A percentile compares a stretch with the other conserved stretches of the same genome.
phyloP scores from a whole-genome alignment of 306 rosid genomes.

The Delonix regia region DNA sequence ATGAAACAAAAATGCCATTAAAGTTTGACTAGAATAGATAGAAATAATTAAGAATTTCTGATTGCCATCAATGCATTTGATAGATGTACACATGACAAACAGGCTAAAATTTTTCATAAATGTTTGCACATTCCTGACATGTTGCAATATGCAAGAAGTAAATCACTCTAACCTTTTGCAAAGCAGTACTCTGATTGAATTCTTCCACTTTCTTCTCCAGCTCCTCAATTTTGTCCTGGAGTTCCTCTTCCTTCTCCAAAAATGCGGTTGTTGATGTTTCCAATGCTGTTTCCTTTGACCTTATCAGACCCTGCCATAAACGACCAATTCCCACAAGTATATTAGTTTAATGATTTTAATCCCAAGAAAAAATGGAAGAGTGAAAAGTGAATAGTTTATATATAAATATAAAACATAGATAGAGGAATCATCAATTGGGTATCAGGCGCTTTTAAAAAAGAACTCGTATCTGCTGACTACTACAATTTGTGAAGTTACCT shows the following conservation, averaged over 20 bases:
- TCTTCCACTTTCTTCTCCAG: slow-evolving; percentile 67
- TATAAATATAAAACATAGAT: slow-evolving; percentile 20
- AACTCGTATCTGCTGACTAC: slow-evolving; percentile 14
- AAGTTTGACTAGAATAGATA: slow-evolving; percentile 4
- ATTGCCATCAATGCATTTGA: slow-evolving; percentile 6
- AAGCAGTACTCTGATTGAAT: slow-evolving; percentile 54
- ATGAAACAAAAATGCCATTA: slow-evolving; percentile 10
- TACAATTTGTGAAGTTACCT: slow-evolving; percentile 60
- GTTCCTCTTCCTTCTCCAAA: slow-evolving; percentile 71
- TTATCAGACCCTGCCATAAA: slow-evolving; percentile 62
- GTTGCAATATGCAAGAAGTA: background rate
- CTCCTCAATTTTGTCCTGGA: slow-evolving; percentile 69
- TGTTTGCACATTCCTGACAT: background rate
- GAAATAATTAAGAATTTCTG: slow-evolving; percentile 15
- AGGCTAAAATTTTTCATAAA: background rate
- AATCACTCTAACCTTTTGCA: slow-evolving; percentile 53
- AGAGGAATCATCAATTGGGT: slow-evolving; percentile 24
- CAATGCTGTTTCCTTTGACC: slow-evolving; percentile 69
- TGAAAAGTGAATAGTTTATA: slow-evolving; percentile 23
- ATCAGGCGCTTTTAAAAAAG: slow-evolving; percentile 27
- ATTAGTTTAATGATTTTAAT: slow-evolving; percentile 10
- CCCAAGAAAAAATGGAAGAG: slow-evolving; percentile 21
- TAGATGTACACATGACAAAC: slow-evolving; percentile 22
- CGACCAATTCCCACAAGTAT: slow-evolving; percentile 16
- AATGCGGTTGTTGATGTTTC: slow-evolving; percentile 65